Conservation (phyloP, 495 filamentous ascomycete species). For the Trichoderma orchidacearum region DNA sequence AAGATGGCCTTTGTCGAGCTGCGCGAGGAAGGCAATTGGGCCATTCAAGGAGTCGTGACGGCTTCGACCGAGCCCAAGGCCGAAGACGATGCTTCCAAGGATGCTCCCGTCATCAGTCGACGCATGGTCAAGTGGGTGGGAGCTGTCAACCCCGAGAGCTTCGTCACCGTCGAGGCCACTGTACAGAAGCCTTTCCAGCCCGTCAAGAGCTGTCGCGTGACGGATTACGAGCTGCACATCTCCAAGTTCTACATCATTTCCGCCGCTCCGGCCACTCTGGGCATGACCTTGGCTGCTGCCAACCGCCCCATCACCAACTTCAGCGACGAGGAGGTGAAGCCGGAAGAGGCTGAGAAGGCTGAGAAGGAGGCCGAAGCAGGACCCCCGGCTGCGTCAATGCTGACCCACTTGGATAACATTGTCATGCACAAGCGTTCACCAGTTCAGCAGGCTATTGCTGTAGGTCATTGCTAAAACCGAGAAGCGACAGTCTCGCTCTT, state of each 20-base stretch:
- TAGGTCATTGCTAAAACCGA: constrained; percentile 5
- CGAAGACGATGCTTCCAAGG: neutral
- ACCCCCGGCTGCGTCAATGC: constrained; percentile 54
- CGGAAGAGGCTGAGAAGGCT: constrained; percentile 35
- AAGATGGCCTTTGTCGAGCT: constrained; percentile 90
- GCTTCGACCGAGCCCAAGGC: constrained; percentile 35
- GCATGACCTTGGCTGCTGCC: constrained; percentile 55
- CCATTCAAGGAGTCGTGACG: constrained; percentile 63
- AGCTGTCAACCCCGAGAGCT: constrained; percentile 66
- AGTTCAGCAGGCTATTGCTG: constrained; percentile 69
- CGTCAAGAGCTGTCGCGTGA: constrained; percentile 67
- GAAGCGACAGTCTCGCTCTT: too few species aligned
- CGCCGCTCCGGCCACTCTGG: constrained; percentile 46
- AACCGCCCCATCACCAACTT: constrained; percentile 53
- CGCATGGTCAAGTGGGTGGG: constrained; percentile 94
- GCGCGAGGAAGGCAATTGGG: constrained; percentile 60
- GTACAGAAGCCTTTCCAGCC: constrained; percentile 72
- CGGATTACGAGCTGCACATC: constrained; percentile 73
- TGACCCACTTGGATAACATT: constrained; percentile 76
- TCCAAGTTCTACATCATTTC: constrained; percentile 61
- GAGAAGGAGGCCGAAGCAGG: constrained; percentile 30
- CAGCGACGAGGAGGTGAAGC: constrained; percentile 41
- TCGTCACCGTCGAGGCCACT: constrained; percentile 66
- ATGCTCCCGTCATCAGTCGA: constrained; percentile 38
- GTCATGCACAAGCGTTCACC: constrained; percentile 83